phyloP scores from a whole-genome alignment of 1,284 basidiomycete species.

The Bjerkandera adusta region DNA sequence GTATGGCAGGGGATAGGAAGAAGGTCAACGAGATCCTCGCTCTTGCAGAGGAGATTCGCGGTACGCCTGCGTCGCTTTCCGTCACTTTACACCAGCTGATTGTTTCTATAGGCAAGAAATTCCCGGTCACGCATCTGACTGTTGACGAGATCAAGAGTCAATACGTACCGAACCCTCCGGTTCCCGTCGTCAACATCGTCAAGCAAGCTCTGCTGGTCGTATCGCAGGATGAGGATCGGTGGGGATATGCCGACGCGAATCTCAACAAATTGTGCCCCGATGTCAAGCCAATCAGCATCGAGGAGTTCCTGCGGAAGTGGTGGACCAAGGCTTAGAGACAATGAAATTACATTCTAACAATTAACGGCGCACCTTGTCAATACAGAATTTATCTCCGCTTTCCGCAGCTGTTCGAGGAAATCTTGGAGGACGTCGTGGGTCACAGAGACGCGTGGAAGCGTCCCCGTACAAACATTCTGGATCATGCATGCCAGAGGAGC shows the following conservation, averaged over 20 bases:
- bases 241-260: neutral
- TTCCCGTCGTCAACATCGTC: neutral
- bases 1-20: constrained; percentile 7
- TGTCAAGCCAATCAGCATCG: constrained; percentile 4
- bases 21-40: constrained; percentile 5
- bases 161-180: neutral
- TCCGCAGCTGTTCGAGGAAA: too few species aligned
- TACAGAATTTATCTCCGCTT: too few species aligned
- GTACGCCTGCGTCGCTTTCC: neutral
- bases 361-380: too few species aligned
- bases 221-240: neutral
- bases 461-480: too few species aligned
- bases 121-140: constrained; percentile 4
- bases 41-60: constrained; percentile 1
- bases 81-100: too few species aligned
- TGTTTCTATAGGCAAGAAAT: constrained; percentile 1
- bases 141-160: constrained; percentile 1
- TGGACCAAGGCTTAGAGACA: constrained; percentile 1
- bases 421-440: too few species aligned
- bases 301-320: constrained; percentile 9
- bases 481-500: too few species aligned
- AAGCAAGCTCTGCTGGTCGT: neutral
- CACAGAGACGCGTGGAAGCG: too few species aligned
- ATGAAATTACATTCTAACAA: too few species aligned
- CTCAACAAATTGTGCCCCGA: constrained; percentile 6